These are phyloP conservation scores for Chaetomium sp. DNA, from an alignment of 2,329 filamentous ascomycete genomes.

Conservation along the genomic window DNA sequence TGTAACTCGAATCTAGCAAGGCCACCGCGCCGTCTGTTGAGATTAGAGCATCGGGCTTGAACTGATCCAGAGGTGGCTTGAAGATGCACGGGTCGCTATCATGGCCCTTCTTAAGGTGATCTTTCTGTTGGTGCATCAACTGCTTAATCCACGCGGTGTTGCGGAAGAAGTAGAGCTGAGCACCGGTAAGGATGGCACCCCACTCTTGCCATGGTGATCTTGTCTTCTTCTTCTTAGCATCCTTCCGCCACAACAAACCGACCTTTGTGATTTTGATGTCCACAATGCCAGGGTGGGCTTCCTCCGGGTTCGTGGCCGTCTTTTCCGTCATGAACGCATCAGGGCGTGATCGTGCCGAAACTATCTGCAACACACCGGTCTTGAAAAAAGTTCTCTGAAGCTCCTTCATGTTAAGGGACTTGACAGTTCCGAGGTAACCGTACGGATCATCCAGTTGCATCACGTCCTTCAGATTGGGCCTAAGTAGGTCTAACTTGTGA, in stretches of 20 bases:
- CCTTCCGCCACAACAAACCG: conserved; percentile 91
- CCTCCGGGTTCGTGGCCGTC: conserved; percentile 79
- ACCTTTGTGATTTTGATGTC: conserved; percentile 98
- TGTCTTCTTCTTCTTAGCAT: conserved; percentile 88
- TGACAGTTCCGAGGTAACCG: conserved; percentile 76
- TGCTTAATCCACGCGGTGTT: conserved; percentile 92
- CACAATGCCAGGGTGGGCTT: conserved; percentile 88
- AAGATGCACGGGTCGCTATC: conserved; percentile 80
- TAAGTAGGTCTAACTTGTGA: conserved; percentile 76
- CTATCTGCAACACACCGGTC: conserved; percentile 89
- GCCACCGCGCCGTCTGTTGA: conserved; percentile 93
- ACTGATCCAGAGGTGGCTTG: conserved; percentile 84
- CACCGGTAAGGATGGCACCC: conserved; percentile 95
- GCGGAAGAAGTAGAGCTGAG: conserved; percentile 94
- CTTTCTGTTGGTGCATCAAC: conserved; percentile 84
- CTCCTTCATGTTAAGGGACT: conserved; percentile 75
- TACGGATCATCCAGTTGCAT: conserved; percentile 93
- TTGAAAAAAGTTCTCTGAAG: conserved; percentile 88
- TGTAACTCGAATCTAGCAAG: conserved; percentile 82
- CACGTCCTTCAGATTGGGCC: conserved; percentile 86
- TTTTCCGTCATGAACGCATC: conserved; percentile 93
- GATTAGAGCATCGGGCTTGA: conserved; percentile 92
- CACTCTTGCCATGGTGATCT: conserved; percentile 98
- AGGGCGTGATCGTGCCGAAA: conserved; percentile 88
- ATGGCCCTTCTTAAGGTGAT: conserved; percentile 75